These are phyloP conservation scores for Mortierella sp. DNA, from an alignment of 371 early-diverging fungal species.

Conservation along the genomic window DNA sequence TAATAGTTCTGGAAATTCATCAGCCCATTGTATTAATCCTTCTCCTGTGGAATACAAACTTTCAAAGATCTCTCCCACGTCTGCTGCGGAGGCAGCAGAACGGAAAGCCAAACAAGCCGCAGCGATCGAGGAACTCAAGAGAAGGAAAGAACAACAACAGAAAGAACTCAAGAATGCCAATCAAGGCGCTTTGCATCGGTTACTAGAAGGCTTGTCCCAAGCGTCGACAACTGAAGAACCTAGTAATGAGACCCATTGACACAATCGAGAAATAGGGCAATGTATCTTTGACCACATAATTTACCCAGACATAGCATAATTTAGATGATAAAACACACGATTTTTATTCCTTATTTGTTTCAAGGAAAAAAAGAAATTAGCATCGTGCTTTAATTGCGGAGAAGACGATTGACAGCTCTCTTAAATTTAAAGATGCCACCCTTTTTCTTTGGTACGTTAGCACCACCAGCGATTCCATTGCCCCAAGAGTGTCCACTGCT, in stretches of 20 bases:
- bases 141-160: conserved; percentile 18
- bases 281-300: neutral
- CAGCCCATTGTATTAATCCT: conserved; percentile 8
- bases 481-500: conserved; percentile 25
- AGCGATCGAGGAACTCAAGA: conserved; percentile 26
- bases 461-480: conserved; percentile 30
- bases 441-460: conserved; percentile 41
- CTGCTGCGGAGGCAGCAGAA: conserved; percentile 18
- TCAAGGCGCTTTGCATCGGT: conserved; percentile 21
- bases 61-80: conserved; percentile 36
- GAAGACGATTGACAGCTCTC: conserved; percentile 38
- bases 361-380: neutral
- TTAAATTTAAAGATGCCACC: conserved; percentile 52
- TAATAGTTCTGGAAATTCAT: too few relatives aligned
- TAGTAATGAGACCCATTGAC: too few relatives aligned
- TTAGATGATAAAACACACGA: neutral
- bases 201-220: conserved; percentile 32
- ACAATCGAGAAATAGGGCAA: neutral
- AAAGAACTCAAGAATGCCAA: conserved; percentile 25
- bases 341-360: conserved; percentile 14
- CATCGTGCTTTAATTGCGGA: conserved; percentile 30
- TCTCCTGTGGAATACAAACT: conserved; percentile 36
- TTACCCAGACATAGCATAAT: neutral
- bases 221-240: conserved; percentile 6
- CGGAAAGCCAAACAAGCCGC: conserved; percentile 28